Percentiles rank a stretch among this genome's conserved stretches.
Evolutionary conservation across 129 eudicot genomes (phyloP).

Genomic region (Erigeron canadensis): DNA sequence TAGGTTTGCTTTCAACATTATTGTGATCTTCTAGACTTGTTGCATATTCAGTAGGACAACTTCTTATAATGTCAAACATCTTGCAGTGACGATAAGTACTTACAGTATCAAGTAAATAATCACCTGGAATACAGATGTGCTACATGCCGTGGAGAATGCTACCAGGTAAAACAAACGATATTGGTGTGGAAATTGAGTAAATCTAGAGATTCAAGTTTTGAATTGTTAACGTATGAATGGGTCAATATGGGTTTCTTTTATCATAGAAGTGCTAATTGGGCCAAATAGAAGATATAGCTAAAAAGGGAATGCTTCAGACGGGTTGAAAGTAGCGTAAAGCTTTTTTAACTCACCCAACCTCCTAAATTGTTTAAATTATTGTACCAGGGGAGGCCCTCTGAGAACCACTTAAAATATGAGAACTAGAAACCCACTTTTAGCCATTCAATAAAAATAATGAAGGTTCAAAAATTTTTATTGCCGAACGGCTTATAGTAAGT

Average conservation of each 20-base stretch:
- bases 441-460: no score
- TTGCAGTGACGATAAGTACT: slow-evolving; percentile 86
- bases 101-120: slow-evolving; percentile 84
- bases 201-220: neutral
- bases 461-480: no score
- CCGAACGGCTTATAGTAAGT: no score
- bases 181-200: neutral
- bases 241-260: slow-evolving; percentile 2
- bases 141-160: slow-evolving; percentile 94
- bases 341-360: neutral
- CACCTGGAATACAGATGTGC: slow-evolving; percentile 89
- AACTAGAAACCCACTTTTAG: no score
- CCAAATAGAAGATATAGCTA: neutral
- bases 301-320: neutral
- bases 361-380: neutral
- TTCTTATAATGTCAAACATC: slow-evolving; percentile 16
- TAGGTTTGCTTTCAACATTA: slow-evolving; percentile 52
- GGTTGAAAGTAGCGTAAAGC: neutral
- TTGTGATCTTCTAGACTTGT: slow-evolving; percentile 15
- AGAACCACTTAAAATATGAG: no score
- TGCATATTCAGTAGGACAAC: neutral
- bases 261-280: neutral
- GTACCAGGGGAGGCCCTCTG: no score
- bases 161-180: slow-evolving; percentile 52
- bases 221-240: slow-evolving; percentile 4